Evolutionary conservation across 495 filamentous ascomycete species (phyloP), one percentile per base, ranked within the genome.

Genomic region (Aspergillus taichungensis): DNA sequence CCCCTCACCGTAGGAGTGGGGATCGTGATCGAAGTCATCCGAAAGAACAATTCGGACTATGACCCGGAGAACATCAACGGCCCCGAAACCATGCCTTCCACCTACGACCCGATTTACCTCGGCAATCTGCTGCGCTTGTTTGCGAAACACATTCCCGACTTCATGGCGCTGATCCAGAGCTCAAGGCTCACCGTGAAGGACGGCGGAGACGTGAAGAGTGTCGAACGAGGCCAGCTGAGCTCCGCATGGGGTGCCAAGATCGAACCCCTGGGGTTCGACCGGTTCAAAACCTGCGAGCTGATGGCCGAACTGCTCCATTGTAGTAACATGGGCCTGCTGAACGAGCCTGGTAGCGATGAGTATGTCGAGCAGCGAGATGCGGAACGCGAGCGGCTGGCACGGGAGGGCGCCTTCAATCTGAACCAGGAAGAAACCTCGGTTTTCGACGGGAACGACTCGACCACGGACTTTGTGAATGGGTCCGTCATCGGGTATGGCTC

Each of bases 31-130:
- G 92, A 99, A 62, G 92, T 99, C 27, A 99, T 99, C 55, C 79
- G 92, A 40, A 99, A 99, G 69, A 99, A 99, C 57, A 99, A 99
- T 57, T 97, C 94, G 0, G 92, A 99, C 63, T 99, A 99, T 56
- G 92, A 99, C 53, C 85, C 89, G 3, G 94, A 97, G 51, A 83
- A 85, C 50, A 76, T 85, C 36, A 73, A 82, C 37, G 84, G 86
- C 38, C 80, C 86, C 31, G 84, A 88, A 47, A 76, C 85, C 8
- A 65, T 78, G 42, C 88, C 90, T 3, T 87, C 87, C 8, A 83
- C 79, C 51, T 84, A 85, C 39, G 92, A 99, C 57, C 94, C 92
- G 5, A 99, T 99, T 44, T 99, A 97, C 54, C 83, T 99, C 6
- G 92, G 92, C 10, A 88, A 82, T 14, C 72, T 97, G n/a, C 80